Conservation (phyloP, 2,329 filamentous ascomycete genomes). For the Ophiostoma ulmi region DNA sequence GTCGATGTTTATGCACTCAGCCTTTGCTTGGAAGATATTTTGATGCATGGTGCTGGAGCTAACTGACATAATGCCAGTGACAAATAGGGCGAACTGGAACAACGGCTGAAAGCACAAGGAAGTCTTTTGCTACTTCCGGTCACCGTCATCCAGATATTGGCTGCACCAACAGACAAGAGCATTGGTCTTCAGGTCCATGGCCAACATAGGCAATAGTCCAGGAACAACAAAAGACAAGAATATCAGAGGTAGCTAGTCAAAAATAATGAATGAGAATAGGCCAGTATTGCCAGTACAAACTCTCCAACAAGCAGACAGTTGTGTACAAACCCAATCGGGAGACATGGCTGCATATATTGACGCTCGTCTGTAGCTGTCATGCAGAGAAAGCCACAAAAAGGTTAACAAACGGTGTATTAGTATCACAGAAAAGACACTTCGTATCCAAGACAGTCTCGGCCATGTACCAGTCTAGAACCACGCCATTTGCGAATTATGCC, state of each 20-base stretch:
- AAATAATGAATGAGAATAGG: not conserved
- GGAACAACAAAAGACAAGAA: not conserved
- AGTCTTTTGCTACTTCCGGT: not conserved
- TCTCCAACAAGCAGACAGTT: not conserved
- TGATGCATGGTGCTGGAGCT: not conserved
- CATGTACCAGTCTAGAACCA: not conserved
- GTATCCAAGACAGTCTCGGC: not conserved
- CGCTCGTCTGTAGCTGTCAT: not conserved
- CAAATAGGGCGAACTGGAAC: not conserved
- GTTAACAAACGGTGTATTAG: not conserved
- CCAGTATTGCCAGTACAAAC: not conserved
- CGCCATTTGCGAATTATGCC: not conserved
- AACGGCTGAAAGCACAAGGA: constrained; percentile 3
- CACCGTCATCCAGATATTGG: not conserved
- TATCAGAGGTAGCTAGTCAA: not conserved
- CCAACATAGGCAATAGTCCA: not conserved
- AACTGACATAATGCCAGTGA: not conserved
- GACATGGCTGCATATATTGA: not conserved
- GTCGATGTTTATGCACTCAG: not conserved
- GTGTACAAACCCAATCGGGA: not conserved
- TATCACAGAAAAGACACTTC: not conserved
- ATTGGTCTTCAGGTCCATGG: not conserved
- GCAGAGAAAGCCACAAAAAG: not conserved
- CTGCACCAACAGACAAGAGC: not conserved
- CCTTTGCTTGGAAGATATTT: not conserved